These are phyloP conservation scores for Oryza rufipogon DNA, from an alignment of 176 grass and related monocot species.

Conservation along the genomic window DNA sequence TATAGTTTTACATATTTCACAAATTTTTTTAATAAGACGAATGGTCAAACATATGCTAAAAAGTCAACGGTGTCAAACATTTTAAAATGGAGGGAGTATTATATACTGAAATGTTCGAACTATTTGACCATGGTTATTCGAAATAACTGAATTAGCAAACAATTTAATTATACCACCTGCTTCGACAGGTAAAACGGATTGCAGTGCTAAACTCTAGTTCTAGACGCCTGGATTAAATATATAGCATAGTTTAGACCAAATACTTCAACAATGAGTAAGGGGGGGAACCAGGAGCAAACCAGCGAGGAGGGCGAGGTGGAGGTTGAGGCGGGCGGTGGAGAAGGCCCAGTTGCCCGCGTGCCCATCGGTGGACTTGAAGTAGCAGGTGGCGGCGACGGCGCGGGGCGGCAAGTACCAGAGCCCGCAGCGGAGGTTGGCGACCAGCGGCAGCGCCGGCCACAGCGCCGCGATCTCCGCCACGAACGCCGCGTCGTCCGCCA, in stretches of 20 bases:
- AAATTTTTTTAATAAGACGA: too few species aligned
- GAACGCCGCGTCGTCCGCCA: conserved; percentile 88
- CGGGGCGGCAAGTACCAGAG: conserved; percentile 77
- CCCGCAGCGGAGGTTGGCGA: conserved; percentile 91
- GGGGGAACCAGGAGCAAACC: conserved; percentile 44
- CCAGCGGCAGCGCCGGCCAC: conserved; percentile 78
- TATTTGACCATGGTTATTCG: background rate
- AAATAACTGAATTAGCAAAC: background rate
- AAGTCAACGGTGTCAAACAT: too few species aligned
- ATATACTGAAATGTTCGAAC: background rate
- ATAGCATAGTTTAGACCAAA: background rate
- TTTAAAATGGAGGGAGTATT: too few species aligned
- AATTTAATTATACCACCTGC: background rate
- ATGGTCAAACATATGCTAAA: too few species aligned
- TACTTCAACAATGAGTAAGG: background rate
- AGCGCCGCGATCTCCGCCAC: conserved; percentile 81
- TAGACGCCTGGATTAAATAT: background rate
- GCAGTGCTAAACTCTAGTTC: background rate
- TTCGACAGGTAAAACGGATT: too few species aligned
- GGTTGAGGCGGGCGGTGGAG: conserved; percentile 79
- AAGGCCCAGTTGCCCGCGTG: conserved; percentile 92
- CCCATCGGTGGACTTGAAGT: conserved; percentile 96
- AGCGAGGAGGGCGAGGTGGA: conserved; percentile 80
- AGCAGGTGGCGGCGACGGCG: conserved; percentile 64
- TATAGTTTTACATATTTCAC: too few species aligned